A percentile compares a stretch with the other conserved stretches of the same genome.
phyloP scores from a whole-genome alignment of 169 alveolate genomes.

The Cryptosporidium muris region DNA sequence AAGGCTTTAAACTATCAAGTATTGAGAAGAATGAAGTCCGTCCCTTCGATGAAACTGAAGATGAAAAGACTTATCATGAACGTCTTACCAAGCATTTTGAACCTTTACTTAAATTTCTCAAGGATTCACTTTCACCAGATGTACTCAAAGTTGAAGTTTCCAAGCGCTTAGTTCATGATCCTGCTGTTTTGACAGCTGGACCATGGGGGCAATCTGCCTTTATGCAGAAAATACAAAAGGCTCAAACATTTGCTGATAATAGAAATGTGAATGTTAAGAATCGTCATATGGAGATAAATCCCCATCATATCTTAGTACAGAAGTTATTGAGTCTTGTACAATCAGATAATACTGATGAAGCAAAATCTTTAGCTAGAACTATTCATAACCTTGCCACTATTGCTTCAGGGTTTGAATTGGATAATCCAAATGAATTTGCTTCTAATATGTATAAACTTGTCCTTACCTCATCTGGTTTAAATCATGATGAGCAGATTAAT shows the following conservation, averaged over 20 bases:
- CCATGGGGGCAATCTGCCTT: constrained; percentile 92
- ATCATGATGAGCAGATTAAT: constrained; percentile 12
- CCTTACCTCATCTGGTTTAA: constrained; percentile 39
- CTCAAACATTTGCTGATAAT: constrained; percentile 80
- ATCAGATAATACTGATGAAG: constrained; percentile 7
- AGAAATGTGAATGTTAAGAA: constrained; percentile 76
- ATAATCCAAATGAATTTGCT: constrained; percentile 57
- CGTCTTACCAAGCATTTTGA: constrained; percentile 79
- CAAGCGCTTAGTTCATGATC: constrained; percentile 85
- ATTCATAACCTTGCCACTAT: constrained; percentile 49
- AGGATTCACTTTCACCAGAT: constrained; percentile 79
- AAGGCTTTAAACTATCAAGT: constrained; percentile 85
- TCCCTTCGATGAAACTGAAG: constrained; percentile 79
- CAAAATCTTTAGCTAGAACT: constrained; percentile 37
- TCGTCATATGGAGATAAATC: constrained; percentile 94
- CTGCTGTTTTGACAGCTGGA: constrained; percentile 86
- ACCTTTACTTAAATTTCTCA: constrained; percentile 78
- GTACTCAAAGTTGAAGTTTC: constrained; percentile 84
- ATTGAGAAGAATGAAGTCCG: constrained; percentile 85
- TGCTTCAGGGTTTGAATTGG: constrained; percentile 67
- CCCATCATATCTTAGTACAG: constrained; percentile 94
- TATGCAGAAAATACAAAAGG: constrained; percentile 88
- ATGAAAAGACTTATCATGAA: constrained; percentile 80
- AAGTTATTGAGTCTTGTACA: constrained; percentile 73
- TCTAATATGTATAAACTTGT: constrained; percentile 40